These are phyloP conservation scores for Wickerhamiella occidentalis DNA, from an alignment of 805 yeast species.

Conservation along the genomic window DNA sequence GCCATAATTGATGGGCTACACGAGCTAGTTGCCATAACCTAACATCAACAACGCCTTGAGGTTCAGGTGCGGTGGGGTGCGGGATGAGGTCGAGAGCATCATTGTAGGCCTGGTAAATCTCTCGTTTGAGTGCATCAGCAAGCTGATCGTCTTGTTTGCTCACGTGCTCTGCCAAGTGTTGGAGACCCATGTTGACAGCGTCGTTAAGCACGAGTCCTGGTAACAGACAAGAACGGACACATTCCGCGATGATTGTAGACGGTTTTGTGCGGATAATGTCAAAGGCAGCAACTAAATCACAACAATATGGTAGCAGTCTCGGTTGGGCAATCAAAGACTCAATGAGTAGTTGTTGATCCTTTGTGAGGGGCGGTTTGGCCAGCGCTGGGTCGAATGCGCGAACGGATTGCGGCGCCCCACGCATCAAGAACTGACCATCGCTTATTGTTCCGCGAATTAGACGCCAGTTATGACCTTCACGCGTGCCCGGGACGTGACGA, in stretches of 20 bases:
- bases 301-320: conserved; percentile 5
- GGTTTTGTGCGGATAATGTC: conserved; percentile 1
- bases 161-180: conserved; percentile 39
- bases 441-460: conserved; percentile 53
- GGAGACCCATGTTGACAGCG: conserved; percentile 44
- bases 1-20: conserved; percentile 11
- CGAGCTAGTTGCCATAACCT: conserved; percentile 10
- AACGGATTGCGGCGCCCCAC: conserved; percentile 39
- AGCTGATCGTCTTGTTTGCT: conserved; percentile 39
- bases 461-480: conserved; percentile 27
- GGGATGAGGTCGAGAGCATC: conserved; percentile 24
- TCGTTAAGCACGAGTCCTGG: conserved; percentile 60
- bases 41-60: conserved; percentile 1
- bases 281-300: conserved; percentile 2
- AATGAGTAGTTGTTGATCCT: neutral
- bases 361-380: conserved; percentile 10
- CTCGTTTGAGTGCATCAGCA: conserved; percentile 40
- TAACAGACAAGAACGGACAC: conserved; percentile 34
- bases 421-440: conserved; percentile 54
- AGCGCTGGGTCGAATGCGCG: conserved; percentile 26
- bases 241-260: neutral
- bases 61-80: conserved; percentile 3
- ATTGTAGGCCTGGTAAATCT: conserved; percentile 35
- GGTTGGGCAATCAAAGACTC: neutral
- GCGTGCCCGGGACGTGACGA: conserved; percentile 23